Percentiles rank a stretch among this genome's conserved stretches.
Evolutionary conservation across 495 filamentous ascomycete genomes (phyloP).

Genomic region (Daldinia concentrica): DNA sequence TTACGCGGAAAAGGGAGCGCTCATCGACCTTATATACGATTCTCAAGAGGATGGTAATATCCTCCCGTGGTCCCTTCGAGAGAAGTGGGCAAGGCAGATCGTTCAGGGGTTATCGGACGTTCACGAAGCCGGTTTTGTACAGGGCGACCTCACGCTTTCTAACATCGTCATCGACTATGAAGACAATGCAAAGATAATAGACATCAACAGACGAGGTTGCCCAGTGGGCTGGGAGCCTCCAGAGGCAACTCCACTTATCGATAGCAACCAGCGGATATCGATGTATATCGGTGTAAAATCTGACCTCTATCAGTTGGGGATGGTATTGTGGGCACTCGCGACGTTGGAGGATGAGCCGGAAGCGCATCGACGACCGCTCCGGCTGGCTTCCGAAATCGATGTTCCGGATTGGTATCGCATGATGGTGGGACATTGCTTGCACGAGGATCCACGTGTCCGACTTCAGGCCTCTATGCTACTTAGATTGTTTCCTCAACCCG

Average conservation of each 20-base stretch:
- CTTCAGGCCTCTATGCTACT: conserved; percentile 54
- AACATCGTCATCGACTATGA: conserved; percentile 93
- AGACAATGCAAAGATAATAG: conserved; percentile 94
- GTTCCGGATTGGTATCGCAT: conserved; percentile 56
- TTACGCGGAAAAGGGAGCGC: conserved; percentile 85
- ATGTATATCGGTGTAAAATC: conserved; percentile 99
- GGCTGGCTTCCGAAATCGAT: conserved; percentile 49
- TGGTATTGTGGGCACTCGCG: conserved; percentile 95
- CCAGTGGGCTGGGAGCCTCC: conserved; percentile 98
- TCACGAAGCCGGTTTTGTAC: conserved; percentile 95
- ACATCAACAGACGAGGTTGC: conserved; percentile 96
- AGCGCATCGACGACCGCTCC: conserved; percentile 75
- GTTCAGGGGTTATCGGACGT: conserved; percentile 90
- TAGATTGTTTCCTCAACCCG: conserved; percentile 50
- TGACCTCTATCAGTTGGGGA: conserved; percentile 93
- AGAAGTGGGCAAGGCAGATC: conserved; percentile 93
- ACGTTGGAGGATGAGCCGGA: conserved; percentile 92
- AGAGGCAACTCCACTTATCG: conserved; percentile 86
- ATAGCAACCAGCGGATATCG: conserved; percentile 89
- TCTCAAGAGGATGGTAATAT: conserved; percentile 56
- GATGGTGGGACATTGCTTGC: conserved; percentile 57
- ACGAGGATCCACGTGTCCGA: conserved; percentile 54
- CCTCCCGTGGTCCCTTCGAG: conserved; percentile 78
- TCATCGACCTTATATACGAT: conserved; percentile 93
- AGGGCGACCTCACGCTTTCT: conserved; percentile 95